Evolutionary conservation across 805 yeast species (phyloP).

Genomic region (Metschnikowia peoriensis): DNA sequence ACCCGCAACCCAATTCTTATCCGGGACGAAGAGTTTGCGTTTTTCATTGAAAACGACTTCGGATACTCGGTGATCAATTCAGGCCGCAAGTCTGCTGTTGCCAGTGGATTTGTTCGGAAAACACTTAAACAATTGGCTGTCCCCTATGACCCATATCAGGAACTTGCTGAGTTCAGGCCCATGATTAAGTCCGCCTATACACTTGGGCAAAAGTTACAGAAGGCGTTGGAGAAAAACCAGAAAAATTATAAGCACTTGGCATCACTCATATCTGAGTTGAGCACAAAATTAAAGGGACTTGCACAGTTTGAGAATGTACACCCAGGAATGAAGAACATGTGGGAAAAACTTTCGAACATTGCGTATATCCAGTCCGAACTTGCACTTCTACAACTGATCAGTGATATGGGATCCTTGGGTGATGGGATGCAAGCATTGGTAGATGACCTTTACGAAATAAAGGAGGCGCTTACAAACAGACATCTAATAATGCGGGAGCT

Average conservation of each 20-base stretch:
- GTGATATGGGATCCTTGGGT: conserved; percentile 70
- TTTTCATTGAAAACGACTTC: conserved; percentile 77
- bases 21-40: conserved; percentile 83
- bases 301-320: conserved; percentile 47
- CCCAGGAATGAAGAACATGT: conserved; percentile 71
- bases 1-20: conserved; percentile 73
- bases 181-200: conserved; percentile 73
- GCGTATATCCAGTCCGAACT: conserved; percentile 72
- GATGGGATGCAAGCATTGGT: conserved; percentile 67
- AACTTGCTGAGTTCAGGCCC: conserved; percentile 84
- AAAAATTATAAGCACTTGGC: conserved; percentile 55
- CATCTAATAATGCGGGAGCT: conserved; percentile 91
- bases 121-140: conserved; percentile 89
- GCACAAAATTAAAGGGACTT: conserved; percentile 39
- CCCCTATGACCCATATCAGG: conserved; percentile 84
- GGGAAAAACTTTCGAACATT: conserved; percentile 75
- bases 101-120: conserved; percentile 83
- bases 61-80: conserved; percentile 61
- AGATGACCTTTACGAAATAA: conserved; percentile 79
- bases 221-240: conserved; percentile 50
- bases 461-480: conserved; percentile 90
- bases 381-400: conserved; percentile 65
- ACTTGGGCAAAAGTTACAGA: conserved; percentile 52
- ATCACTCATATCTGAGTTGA: conserved; percentile 48
- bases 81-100: conserved; percentile 54